Conservation (phyloP, 2,329 filamentous ascomycete genomes). For the Penicillium psychrosexuale region DNA sequence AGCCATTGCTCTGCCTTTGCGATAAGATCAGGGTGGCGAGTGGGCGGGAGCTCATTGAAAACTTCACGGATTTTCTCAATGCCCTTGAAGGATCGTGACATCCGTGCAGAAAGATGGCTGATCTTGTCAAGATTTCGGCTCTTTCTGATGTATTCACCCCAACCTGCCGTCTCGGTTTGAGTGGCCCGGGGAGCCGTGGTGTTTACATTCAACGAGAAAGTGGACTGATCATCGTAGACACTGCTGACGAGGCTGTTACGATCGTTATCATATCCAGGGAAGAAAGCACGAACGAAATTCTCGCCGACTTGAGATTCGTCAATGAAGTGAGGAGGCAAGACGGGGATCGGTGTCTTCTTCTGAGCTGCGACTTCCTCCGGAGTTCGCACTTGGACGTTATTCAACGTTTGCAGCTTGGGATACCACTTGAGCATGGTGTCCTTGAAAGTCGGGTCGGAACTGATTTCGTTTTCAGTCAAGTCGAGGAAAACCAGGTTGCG, state of each 20-base stretch:
- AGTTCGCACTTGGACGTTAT: constrained; percentile 69
- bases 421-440: constrained; percentile 76
- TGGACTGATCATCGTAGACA: constrained; percentile 73
- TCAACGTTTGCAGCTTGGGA: constrained; percentile 73
- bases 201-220: constrained; percentile 74
- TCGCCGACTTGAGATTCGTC: constrained; percentile 74
- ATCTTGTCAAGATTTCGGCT: constrained; percentile 76
- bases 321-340: constrained; percentile 64
- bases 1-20: constrained; percentile 70
- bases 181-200: constrained; percentile 53
- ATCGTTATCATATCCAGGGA: constrained; percentile 70
- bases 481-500: constrained; percentile 76
- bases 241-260: constrained; percentile 59
- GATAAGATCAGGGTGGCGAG: constrained; percentile 69
- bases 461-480: constrained; percentile 72
- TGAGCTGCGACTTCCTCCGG: constrained; percentile 63
- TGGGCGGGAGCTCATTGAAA: constrained; percentile 69
- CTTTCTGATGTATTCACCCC: constrained; percentile 71
- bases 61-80: constrained; percentile 61
- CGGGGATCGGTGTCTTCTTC: constrained; percentile 60
- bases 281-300: constrained; percentile 71
- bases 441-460: constrained; percentile 59
- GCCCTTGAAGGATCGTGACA: constrained; percentile 66
- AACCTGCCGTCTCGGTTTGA: constrained; percentile 51
- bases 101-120: constrained; percentile 57